phyloP scores from a whole-genome alignment of 108 stramenopile species.

The Nannochloropsis oceanica region DNA sequence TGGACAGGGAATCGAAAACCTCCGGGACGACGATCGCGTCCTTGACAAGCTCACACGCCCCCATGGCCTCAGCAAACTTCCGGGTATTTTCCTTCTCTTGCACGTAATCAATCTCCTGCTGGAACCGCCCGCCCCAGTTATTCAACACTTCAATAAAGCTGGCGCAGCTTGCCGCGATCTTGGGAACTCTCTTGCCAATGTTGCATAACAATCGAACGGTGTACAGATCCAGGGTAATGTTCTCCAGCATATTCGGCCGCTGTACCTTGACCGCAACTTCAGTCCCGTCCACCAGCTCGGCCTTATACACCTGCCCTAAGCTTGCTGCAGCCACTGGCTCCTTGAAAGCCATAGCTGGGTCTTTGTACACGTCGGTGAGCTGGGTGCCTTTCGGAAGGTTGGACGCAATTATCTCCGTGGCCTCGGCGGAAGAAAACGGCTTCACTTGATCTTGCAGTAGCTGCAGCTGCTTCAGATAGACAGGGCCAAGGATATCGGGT shows the following conservation, averaged over 20 bases:
- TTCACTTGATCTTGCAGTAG: slow-evolving; percentile 68
- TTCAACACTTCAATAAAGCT: slow-evolving; percentile 56
- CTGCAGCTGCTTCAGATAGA: slow-evolving; percentile 60
- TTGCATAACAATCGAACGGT: slow-evolving; percentile 50
- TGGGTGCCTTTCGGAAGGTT: slow-evolving; percentile 42
- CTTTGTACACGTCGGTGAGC: slow-evolving; percentile 38
- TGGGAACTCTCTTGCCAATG: neutral
- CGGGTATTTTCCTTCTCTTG: slow-evolving; percentile 60
- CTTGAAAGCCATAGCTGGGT: slow-evolving; percentile 44
- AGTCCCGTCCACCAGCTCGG: slow-evolving; percentile 15
- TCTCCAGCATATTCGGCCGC: slow-evolving; percentile 71
- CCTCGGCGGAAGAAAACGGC: slow-evolving; percentile 52
- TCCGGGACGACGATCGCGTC: slow-evolving; percentile 63
- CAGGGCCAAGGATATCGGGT: slow-evolving; percentile 59
- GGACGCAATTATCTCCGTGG: slow-evolving; percentile 36
- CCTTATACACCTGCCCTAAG: slow-evolving; percentile 56
- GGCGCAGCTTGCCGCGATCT: neutral
- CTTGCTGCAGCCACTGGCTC: slow-evolving; percentile 78
- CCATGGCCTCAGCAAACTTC: slow-evolving; percentile 49
- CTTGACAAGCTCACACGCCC: slow-evolving; percentile 37
- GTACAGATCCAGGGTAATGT: slow-evolving; percentile 91
- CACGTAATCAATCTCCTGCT: slow-evolving; percentile 83
- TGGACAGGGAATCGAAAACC: slow-evolving; percentile 54
- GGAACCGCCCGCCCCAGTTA: slow-evolving; percentile 78
- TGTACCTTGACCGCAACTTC: slow-evolving; percentile 88